phyloP scores from a whole-genome alignment of 176 grass and related monocot species.

The Oryza glaberrima region DNA sequence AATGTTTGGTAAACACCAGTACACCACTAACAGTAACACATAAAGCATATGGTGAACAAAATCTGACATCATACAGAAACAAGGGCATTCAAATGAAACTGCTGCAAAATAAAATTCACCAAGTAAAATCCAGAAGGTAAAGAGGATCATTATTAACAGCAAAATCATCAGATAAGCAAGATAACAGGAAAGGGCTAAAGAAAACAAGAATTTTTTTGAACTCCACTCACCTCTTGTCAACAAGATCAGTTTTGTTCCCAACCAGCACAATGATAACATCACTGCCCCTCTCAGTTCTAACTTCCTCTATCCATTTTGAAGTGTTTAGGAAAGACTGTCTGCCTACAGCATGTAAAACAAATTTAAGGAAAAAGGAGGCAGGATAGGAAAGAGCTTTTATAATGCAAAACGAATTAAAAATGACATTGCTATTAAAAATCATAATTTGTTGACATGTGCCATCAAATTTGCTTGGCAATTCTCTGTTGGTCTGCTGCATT shows the following conservation, averaged over 20 bases:
- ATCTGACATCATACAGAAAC: neutral
- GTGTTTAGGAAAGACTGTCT: slow-evolving; percentile 98
- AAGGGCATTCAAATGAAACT: slow-evolving; percentile 10
- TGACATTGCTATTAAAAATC: neutral
- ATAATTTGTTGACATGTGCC: neutral
- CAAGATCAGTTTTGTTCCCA: slow-evolving; percentile 98
- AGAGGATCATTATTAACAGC: neutral
- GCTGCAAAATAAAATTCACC: slow-evolving; percentile 13
- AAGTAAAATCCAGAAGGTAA: neutral
- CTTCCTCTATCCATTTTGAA: slow-evolving; percentile 99
- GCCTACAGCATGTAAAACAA: slow-evolving; percentile 53
- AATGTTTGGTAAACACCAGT: no score
- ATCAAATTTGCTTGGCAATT: slow-evolving; percentile 7
- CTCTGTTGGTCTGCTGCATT: neutral
- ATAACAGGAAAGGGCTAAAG: neutral
- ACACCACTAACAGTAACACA: neutral
- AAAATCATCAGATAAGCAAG: neutral
- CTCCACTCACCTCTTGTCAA: slow-evolving; percentile 88
- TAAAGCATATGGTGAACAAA: slow-evolving; percentile 6
- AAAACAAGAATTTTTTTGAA: slow-evolving; percentile 24
- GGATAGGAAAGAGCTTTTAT: slow-evolving; percentile 4
- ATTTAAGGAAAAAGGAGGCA: slow-evolving; percentile 24
- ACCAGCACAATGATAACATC: slow-evolving; percentile 99
- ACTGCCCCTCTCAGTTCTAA: slow-evolving; percentile 94
- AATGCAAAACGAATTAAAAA: neutral